Evolutionary conservation across 2,329 filamentous ascomycete species (phyloP).

Genomic region (Venturia asperata): DNA sequence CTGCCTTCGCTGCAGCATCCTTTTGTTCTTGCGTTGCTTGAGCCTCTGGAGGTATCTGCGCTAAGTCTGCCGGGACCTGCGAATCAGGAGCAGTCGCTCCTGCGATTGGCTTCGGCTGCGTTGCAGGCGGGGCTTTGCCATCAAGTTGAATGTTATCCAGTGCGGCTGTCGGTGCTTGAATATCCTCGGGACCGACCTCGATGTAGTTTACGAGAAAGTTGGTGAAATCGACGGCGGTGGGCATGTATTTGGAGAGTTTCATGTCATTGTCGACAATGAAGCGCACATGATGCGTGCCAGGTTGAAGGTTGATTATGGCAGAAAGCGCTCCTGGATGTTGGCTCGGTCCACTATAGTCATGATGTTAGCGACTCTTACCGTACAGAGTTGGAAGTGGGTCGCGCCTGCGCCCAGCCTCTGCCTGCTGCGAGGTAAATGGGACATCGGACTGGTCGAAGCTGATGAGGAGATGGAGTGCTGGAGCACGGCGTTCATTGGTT

Average conservation of each 20-base stretch:
- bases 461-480: not conserved
- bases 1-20: constrained; percentile 24
- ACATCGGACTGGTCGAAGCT: constrained; percentile 4
- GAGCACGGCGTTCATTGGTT: constrained; percentile 9
- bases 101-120: constrained; percentile 26
- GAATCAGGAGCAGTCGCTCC: constrained; percentile 26
- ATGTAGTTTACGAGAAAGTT: constrained; percentile 99
- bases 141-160: not conserved
- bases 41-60: constrained; percentile 27
- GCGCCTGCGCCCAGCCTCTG: not conserved
- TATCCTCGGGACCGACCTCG: constrained; percentile 75
- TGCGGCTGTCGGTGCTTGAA: constrained; percentile 20
- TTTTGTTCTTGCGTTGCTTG: constrained; percentile 23
- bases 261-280: constrained; percentile 94
- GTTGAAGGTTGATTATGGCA: constrained; percentile 72
- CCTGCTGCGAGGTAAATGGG: not conserved
- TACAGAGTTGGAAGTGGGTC: not conserved
- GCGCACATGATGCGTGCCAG: constrained; percentile 92
- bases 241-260: constrained; percentile 77
- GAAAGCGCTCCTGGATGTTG: constrained; percentile 55
- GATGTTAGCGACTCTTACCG: not conserved
- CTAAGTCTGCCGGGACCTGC: constrained; percentile 39
- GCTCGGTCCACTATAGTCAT: constrained; percentile 32
- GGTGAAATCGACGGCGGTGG: constrained; percentile 94
- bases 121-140: constrained; percentile 8